These are phyloP conservation scores for Areca catechu DNA, from an alignment of 176 grass and related monocot species.

Conservation along the genomic window DNA sequence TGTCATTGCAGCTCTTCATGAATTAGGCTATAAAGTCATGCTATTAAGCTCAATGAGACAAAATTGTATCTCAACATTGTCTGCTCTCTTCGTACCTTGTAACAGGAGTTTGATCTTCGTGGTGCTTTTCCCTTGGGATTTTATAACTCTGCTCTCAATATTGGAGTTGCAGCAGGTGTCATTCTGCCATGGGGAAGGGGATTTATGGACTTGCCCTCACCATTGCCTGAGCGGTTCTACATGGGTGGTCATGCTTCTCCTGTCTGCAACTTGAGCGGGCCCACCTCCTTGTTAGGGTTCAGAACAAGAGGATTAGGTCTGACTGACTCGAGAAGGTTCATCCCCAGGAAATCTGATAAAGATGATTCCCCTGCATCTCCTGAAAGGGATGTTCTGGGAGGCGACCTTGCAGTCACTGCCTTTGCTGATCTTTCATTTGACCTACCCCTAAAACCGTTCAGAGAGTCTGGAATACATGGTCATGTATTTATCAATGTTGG, in stretches of 20 bases:
- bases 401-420: constrained; percentile 56
- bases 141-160: constrained; percentile 58
- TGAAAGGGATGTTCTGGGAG: constrained; percentile 37
- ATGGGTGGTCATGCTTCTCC: constrained; percentile 68
- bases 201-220: constrained; percentile 44
- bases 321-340: constrained; percentile 33
- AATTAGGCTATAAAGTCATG: no score
- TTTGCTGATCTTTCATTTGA: constrained; percentile 88
- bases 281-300: constrained; percentile 58
- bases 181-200: constrained; percentile 48
- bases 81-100: background rate
- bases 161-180: constrained; percentile 50
- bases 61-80: background rate
- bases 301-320: constrained; percentile 66
- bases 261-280: constrained; percentile 36
- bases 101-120: constrained; percentile 64
- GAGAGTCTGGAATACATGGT: constrained; percentile 73
- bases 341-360: constrained; percentile 32
- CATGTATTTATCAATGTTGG: constrained; percentile 67
- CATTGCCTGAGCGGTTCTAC: constrained; percentile 66
- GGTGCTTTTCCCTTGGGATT: constrained; percentile 58
- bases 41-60: no score
- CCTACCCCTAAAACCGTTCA: constrained; percentile 63
- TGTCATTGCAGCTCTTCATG: no score
- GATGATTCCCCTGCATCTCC: constrained; percentile 22